Conservation (phyloP, 176 grass and related monocot species). For the Olyra latifolia region DNA sequence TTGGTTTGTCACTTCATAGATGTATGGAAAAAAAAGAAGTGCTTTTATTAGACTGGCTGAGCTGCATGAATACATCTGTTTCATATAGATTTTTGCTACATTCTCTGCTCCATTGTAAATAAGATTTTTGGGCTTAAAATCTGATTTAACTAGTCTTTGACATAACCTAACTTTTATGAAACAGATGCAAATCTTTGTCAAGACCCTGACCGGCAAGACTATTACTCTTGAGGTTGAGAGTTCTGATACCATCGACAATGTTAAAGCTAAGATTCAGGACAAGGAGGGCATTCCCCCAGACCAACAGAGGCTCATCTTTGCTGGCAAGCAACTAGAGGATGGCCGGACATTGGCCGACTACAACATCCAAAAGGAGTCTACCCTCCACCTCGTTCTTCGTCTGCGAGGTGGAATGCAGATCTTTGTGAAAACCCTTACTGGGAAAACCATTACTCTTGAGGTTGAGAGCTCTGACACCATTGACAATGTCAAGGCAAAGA, state of each 20-base stretch:
- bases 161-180: neutral
- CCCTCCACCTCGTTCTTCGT: slow-evolving; percentile 51
- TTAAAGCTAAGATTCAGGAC: slow-evolving; percentile 78
- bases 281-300: slow-evolving; percentile 75
- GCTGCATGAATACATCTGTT: neutral
- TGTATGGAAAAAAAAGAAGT: neutral
- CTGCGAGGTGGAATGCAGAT: slow-evolving; percentile 72
- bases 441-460: slow-evolving; percentile 60
- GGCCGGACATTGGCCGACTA: slow-evolving; percentile 54
- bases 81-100: neutral
- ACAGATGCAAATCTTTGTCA: slow-evolving; percentile 64
- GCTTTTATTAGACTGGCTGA: neutral
- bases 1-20: neutral
- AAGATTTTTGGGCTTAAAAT: neutral
- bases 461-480: slow-evolving; percentile 66
- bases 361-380: slow-evolving; percentile 69
- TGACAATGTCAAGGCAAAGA: slow-evolving; percentile 61
- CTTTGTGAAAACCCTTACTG: slow-evolving; percentile 68
- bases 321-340: slow-evolving; percentile 63
- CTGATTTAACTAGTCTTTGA: neutral
- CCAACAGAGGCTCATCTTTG: slow-evolving; percentile 64
- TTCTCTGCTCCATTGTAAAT: neutral
- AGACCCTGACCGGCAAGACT: slow-evolving; percentile 59
- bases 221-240: slow-evolving; percentile 50
- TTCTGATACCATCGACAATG: slow-evolving; percentile 59